Evolutionary conservation across 2,329 filamentous ascomycete genomes (phyloP), one percentile per base, ranked within the genome.

Genomic region (Diaporthe humulicola): DNA sequence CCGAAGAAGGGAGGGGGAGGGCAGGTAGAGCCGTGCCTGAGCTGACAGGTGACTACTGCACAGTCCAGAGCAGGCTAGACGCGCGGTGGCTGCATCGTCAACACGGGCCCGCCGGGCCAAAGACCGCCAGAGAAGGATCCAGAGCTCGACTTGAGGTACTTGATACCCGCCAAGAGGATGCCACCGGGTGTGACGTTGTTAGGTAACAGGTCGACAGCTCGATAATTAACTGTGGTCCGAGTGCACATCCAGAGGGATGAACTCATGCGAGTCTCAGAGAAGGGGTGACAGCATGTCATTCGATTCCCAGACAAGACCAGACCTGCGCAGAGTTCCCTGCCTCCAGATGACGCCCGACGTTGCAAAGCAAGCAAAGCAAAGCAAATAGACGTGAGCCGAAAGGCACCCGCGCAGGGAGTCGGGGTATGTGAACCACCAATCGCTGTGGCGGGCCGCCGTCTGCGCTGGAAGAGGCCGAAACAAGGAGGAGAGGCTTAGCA

Each of bases 401-500:
- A 69, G 64, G 64, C 15, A 69, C 15, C 48, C 0, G 9, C 33
- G 48, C 64, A 54, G 64, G 64, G 64, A 40, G 38, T 40, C 19
- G 8, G 64, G 64, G n/a, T 40, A 0, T 40, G n/a, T 28, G 64
- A 40, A 28, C 64, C 6, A 52, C 64, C 64, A 69, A 69, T 69
- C 64, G 48, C 64, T 54, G 64, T 40, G n/a, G 33, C 14, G 48
- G n/a, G 36, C 45, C 14, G 48, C n/a, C n/a, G 2, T 54, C 22
- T 40, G 48, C n/a, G 64, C 48, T 52, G 64, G 64, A 52, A 69
- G 64, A 69, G 33, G 64, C 33, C 64, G 64, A 69, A 69, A 69
- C 64, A 69, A 69, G 48, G 64, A 69, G 64, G 64, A 69, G 48
- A 69, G 64, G 64, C 64, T 67, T 67, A 67, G 64, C 64, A 67